Evolutionary conservation across 164 flowering plant genomes (phyloP), one percentile per base, ranked within the genome.

Genomic region (Tinospora cordifolia): DNA sequence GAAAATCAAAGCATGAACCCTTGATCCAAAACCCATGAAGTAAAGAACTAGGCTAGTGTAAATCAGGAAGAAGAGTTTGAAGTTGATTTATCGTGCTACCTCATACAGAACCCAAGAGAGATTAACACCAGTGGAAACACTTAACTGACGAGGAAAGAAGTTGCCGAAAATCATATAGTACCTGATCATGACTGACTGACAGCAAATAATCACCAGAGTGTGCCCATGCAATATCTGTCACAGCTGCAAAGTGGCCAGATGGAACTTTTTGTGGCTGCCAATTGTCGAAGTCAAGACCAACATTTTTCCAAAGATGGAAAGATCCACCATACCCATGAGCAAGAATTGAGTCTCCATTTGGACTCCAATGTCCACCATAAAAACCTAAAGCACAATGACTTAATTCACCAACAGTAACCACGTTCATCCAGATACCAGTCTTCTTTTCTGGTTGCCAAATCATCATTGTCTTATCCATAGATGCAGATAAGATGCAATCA

Each of bases 401-500:
- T 63, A 94, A 77, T 72, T 94, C 99, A 63, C 99, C 99, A 73
- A 94, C 99, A 66, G 90, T 84, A 41, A 94, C 99, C 67, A 88
- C 87, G 85, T 94, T 94, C 85, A 89, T 85, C 99, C 99, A 94
- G 68, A 94, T 85, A 65, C 97, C 99, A 63, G 91, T 84, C n/a
- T 87, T 90, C 75, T 74, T 84, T 71, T 94, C 99, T 69, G 99
- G 99, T 75, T 90, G 83, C 99, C 99, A 94, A 46, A 94, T 85
- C 99, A 94, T 90, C 99, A 94, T 94, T 41, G 98, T 94, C 81
- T 94, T 94, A 79, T 94, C 99, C 91, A 94, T 94, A 30, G 99
- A 90, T 69, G 99, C 96, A 75, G 99, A 94, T 77, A 94, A 84
- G 51, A 94, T 82, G 80, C 93, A 88, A 70, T 80, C 85, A 36